Evolutionary conservation across 2,329 filamentous ascomycete species (phyloP).

Genomic region (Sporothrix variecibatus): DNA sequence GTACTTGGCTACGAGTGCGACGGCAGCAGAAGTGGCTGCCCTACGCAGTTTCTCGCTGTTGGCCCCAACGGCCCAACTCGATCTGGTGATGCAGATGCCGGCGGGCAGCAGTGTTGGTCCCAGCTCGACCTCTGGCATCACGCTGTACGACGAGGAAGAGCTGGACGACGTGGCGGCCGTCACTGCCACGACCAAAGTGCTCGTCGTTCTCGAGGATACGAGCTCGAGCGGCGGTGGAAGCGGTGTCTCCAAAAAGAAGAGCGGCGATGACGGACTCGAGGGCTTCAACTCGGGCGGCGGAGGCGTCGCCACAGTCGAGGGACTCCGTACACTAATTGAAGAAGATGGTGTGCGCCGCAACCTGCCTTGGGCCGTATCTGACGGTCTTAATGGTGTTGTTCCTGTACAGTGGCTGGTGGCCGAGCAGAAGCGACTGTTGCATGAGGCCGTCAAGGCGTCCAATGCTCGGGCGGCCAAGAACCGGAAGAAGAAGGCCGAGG

Average conservation of each 20-base stretch:
- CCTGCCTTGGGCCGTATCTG: slow-evolving; percentile 41
- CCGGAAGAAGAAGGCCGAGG: not conserved
- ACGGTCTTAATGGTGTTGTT: slow-evolving; percentile 32
- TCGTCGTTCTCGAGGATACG: slow-evolving; percentile 40
- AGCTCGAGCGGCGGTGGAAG: slow-evolving; percentile 33
- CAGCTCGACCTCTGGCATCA: slow-evolving; percentile 2
- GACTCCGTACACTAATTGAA: slow-evolving; percentile 43
- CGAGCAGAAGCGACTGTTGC: slow-evolving; percentile 27
- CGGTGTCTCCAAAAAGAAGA: slow-evolving; percentile 29
- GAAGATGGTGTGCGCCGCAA: slow-evolving; percentile 47
- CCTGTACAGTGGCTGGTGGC: slow-evolving; percentile 32
- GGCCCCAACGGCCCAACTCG: slow-evolving; percentile 35
- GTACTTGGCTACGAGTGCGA: slow-evolving; percentile 28
- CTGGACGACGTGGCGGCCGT: slow-evolving; percentile 29
- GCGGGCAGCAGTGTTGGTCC: not conserved
- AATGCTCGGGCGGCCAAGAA: not conserved
- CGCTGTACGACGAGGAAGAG: slow-evolving; percentile 26
- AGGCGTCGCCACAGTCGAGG: slow-evolving; percentile 37
- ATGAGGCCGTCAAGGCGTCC: slow-evolving; percentile 16
- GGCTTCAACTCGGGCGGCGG: slow-evolving; percentile 6
- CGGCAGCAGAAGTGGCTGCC: slow-evolving; percentile 23
- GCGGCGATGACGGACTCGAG: not conserved
- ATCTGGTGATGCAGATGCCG: slow-evolving; percentile 31
- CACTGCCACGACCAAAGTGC: slow-evolving; percentile 36
- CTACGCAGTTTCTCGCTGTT: slow-evolving; percentile 39